Evolutionary conservation across 225 moss, liverwort and hornwort species (phyloP), one percentile per base, ranked within the genome.

Genomic region (Pseudisothecium myosuroides): DNA sequence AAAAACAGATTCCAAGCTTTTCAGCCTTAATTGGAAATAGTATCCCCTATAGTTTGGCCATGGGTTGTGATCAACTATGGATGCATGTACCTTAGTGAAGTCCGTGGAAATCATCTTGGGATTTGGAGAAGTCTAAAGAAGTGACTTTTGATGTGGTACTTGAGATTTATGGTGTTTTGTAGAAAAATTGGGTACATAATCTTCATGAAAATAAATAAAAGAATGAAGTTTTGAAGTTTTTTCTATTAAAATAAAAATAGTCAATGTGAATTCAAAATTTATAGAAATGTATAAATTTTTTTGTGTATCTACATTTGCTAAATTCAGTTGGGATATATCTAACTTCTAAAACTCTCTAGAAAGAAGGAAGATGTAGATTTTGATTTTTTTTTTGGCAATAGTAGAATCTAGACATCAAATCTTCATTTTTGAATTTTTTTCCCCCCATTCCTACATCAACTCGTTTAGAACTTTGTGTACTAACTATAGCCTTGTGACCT

Each of bases 321-420:
- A 49, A 49, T 49, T 32, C 12, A 19, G 19, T 49, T 75, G 32
- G 3, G 19, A 19, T 19, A 73, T 2, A 3, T 17, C 49, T 75
- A 49, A 19, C 19, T 2, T 49, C 2, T 11, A 4, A 19, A 2
- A 49, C 0, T 49, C 4, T 2, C 0, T 7, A 0, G 34, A 1
- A 34, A 1, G 22, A 52, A 52, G 14, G 9, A 14, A 1, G 22
- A 36, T 52, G 52, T 22, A 34, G 5, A 14, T 50, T 76, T 50
- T 43, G 16, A 14, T 7, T 7, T 43, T 27, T 43, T 27, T 10
- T 6, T 4, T 1, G 34, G 22, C 7, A 34, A 21, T 8, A 21
- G 5, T 34, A 13, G 3, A 52, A 76, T 76, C 1, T 34, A 36
- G 0, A 52, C 31, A 34, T 52, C 1, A 52, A 0, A 76, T 50